Evolutionary conservation across 352 stramenopile genomes (phyloP), one percentile per base, ranked within the genome.

Genomic region (Globisporangium spiculum): DNA sequence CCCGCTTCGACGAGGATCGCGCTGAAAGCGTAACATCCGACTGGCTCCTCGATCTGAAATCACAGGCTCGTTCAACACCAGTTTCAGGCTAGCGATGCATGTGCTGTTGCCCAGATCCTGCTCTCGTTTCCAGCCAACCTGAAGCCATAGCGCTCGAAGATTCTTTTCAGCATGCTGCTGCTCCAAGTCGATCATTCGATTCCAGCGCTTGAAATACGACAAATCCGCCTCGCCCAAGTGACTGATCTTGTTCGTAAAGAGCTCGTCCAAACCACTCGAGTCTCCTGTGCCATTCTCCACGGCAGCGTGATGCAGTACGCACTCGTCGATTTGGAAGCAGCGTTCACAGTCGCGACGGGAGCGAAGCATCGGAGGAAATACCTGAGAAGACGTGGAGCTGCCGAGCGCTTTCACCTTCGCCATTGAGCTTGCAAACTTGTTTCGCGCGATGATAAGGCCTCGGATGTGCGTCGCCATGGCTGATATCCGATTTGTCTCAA

Each of bases 251-350:
- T 69, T 38, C 10, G 79, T 73, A 64, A 95, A 95, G 4, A 92
- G 16, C 14, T 93, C 86, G 30, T 83, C 82, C 18, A 94, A 75
- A 6, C 75, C 88, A 67, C 86, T 93, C 3, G 84, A 91, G 62
- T 83, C 73, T 1, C 68, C 63, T 50, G 72, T 89, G 32, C 91
- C 89, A 59, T 89, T 88, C 58, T 97, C 90, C 0, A 88, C 78
- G 4, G 87, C 84, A 18, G 79, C 77, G 65, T 97, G 91, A 63
- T 95, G 83, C 26, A 97, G 67, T n/a, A 97, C 74, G 58, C 91
- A 97, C 62, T 96, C 89, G 53, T 93, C 70, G 18, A 84, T 22
- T 55, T 95, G 86, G 65, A 96, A 97, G 64, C 91, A 97, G 18
- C 79, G 73, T 32, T 83, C 75, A 46, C 91, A 97, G 5, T 94